Percentiles rank a stretch among this genome's conserved stretches.
Conservation (phyloP, 495 filamentous ascomycete genomes). For the Rhypophila decipiens region DNA sequence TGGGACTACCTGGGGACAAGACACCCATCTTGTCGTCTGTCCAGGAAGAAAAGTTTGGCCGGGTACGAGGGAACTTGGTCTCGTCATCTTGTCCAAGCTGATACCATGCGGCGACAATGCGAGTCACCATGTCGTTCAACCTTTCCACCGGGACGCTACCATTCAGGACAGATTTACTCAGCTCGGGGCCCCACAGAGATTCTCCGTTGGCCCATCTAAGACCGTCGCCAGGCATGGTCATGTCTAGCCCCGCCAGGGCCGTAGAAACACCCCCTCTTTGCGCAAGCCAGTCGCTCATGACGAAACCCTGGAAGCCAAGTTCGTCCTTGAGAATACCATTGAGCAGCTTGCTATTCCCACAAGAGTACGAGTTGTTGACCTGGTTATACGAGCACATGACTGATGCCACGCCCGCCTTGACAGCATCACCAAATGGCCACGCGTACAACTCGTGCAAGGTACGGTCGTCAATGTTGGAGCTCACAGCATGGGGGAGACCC, state of each 20-base stretch:
- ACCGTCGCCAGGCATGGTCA: slow-evolving; percentile 95
- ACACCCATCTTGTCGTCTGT: slow-evolving; percentile 63
- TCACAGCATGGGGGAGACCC: slow-evolving; percentile 67
- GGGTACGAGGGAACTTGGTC: slow-evolving; percentile 56
- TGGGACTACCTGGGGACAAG: slow-evolving; percentile 56
- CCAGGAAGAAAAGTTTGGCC: slow-evolving; percentile 91
- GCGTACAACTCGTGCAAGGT: slow-evolving; percentile 78
- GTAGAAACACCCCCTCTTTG: slow-evolving; percentile 75
- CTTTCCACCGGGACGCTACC: slow-evolving; percentile 74
- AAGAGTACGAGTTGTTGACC: slow-evolving; percentile 87
- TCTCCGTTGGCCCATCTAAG: slow-evolving; percentile 67
- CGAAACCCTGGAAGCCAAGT: slow-evolving; percentile 88
- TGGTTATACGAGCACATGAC: slow-evolving; percentile 88
- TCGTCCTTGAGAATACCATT: slow-evolving; percentile 95
- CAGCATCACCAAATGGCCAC: slow-evolving; percentile 84
- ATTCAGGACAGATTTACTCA: slow-evolving; percentile 76
- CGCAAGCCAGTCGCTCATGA: slow-evolving; percentile 90
- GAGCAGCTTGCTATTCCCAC: slow-evolving; percentile 83
- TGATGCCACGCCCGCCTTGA: slow-evolving; percentile 79
- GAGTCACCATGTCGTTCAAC: slow-evolving; percentile 88
- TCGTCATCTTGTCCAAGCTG: slow-evolving; percentile 77
- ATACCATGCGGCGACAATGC: slow-evolving; percentile 90
- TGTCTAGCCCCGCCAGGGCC: slow-evolving; percentile 80
- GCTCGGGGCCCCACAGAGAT: slow-evolving; percentile 71
- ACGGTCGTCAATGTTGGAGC: slow-evolving; percentile 76